phyloP scores from a whole-genome alignment of 2,329 filamentous ascomycete species.

The Clarireedia sp. region DNA sequence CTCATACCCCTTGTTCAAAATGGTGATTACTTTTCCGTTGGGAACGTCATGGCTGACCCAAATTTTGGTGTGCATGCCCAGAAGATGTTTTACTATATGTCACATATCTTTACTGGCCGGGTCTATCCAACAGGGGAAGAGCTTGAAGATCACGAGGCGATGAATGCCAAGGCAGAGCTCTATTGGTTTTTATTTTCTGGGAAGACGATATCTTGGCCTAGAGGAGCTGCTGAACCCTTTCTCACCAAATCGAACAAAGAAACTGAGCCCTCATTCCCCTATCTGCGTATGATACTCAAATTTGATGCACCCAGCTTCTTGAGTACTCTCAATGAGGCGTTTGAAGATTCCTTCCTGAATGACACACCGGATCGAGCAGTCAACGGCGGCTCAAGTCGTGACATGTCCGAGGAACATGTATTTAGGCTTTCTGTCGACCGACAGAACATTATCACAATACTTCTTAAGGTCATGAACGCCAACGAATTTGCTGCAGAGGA shows the following conservation, averaged over 20 bases:
- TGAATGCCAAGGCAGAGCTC: conserved; percentile 73
- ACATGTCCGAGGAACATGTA: conserved; percentile 56
- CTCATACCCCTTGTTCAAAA: conserved; percentile 50
- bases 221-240: conserved; percentile 51
- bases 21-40: conserved; percentile 43
- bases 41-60: conserved; percentile 50
- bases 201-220: conserved; percentile 67
- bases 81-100: conserved; percentile 92
- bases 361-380: conserved; percentile 58
- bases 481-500: conserved; percentile 70
- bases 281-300: conserved; percentile 73
- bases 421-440: conserved; percentile 70
- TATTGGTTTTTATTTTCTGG: conserved; percentile 94
- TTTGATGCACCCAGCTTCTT: conserved; percentile 90
- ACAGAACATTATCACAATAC: conserved; percentile 85
- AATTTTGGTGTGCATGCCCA: conserved; percentile 63
- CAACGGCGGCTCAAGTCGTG: conserved; percentile 41
- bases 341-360: conserved; percentile 91
- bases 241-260: conserved; percentile 48
- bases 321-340: conserved; percentile 93
- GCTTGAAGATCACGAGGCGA: conserved; percentile 65
- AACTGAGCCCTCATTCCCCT: conserved; percentile 71
- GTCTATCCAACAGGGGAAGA: conserved; percentile 80
- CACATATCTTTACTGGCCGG: conserved; percentile 81
- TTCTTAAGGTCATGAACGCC: conserved; percentile 82